Base-by-base conservation (phyloP, 2,329 filamentous ascomycete species). In the Venturia nashicola region DNA sequence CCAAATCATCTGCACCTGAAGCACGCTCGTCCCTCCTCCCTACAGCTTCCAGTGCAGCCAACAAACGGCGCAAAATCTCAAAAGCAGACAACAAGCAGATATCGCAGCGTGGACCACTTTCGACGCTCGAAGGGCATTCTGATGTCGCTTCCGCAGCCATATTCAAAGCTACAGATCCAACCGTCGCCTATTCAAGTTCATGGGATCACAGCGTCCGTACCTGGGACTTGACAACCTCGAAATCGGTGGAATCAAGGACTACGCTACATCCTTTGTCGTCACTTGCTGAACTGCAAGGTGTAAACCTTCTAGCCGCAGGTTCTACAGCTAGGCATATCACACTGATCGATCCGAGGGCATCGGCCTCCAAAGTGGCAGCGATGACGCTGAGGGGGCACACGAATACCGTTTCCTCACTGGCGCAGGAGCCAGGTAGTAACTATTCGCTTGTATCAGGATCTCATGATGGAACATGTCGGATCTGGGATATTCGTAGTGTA, bases 311-410 rank as follows among this genome's bases (percentile, higher is more conserved):
- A 42, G 85, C 85, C 16, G 88, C 90, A 27, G 94, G 92, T 65
- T 96, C 90, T 2, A 87, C 87, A 18, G 90, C 90, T 27, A 83
- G 91, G 64, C 90, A 96, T 76, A 89, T 99, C 72, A 93, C 91
- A 0, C 82, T 99, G n/a, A 84, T 97, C 68, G 94, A 99, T 74
- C 93, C 93, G 3, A 86, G 94, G 62, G 87, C 85, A 39, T 88
- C 86, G 3, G 88, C 91, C 3, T 48, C 86, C 1, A 83, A 86
- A 1, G 89, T 93, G 32, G 85, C 88, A 12, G 90, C 91, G 48
- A 90, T 97, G 86, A 96, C 91, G n/a, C 83, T 97, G 23, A 84
- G 91, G 42, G 93, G 93, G 0, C 93, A 97, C 77, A 85, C 85
- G 65, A 96, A 96, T 77, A 81, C 80, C 7, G 82, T 88, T 12